A percentile compares a stretch with the other conserved stretches of the same genome.
Evolutionary conservation across 2,329 filamentous ascomycete genomes (phyloP).

Genomic region (Trichoderma brevicompactum): DNA sequence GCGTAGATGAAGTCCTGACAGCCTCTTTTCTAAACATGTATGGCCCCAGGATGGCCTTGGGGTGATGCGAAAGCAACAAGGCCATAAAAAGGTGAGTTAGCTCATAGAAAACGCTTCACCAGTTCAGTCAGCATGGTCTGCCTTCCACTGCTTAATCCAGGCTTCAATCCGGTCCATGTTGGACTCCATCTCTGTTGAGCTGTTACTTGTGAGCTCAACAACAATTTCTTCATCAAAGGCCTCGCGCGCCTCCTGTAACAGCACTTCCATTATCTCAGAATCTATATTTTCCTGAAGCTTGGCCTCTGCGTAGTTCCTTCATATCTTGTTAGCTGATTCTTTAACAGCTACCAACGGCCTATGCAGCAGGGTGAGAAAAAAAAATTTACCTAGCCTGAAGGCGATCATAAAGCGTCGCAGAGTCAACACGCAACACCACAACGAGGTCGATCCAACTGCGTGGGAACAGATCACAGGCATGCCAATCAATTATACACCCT

Average conservation of each 20-base stretch:
- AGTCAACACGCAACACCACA: slow-evolving; percentile 84
- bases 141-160: slow-evolving; percentile 85
- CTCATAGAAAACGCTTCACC: background rate
- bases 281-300: slow-evolving; percentile 97
- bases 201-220: slow-evolving; percentile 84
- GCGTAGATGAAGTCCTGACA: background rate
- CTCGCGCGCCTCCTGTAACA: slow-evolving; percentile 87
- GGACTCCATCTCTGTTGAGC: slow-evolving; percentile 79
- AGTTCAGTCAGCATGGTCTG: slow-evolving; percentile 51
- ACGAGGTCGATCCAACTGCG: slow-evolving; percentile 94
- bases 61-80: background rate
- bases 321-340: background rate
- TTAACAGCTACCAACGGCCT: background rate
- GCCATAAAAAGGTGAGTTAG: background rate
- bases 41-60: background rate
- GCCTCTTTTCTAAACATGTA: background rate
- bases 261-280: slow-evolving; percentile 94
- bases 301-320: slow-evolving; percentile 76
- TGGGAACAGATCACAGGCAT: slow-evolving; percentile 94
- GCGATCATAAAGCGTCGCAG: slow-evolving; percentile 81
- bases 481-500: slow-evolving; percentile 94
- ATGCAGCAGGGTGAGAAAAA: slow-evolving; percentile 26
- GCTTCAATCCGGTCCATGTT: slow-evolving; percentile 83
- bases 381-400: slow-evolving; percentile 66
- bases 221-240: slow-evolving; percentile 86